Conservation (phyloP, 345 rosid genomes). For the Lepidium africanum region DNA sequence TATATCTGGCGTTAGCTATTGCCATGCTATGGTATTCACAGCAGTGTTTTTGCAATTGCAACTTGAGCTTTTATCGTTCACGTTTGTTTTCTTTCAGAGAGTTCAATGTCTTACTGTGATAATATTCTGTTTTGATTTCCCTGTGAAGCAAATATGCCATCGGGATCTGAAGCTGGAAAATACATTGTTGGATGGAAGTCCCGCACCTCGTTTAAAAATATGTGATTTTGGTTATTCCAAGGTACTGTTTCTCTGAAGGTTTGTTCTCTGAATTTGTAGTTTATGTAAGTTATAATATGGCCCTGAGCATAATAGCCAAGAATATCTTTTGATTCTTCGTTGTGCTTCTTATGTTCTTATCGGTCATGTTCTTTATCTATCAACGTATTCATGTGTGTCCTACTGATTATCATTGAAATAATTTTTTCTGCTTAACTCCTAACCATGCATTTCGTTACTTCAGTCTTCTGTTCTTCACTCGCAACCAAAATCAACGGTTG, state of each 20-base stretch:
- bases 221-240: slow-evolving; percentile 98
- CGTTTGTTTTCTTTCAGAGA: neutral
- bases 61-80: neutral
- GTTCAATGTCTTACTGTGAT: neutral
- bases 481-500: slow-evolving; percentile 93
- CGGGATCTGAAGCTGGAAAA: slow-evolving; percentile 89
- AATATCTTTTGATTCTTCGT: neutral
- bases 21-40: slow-evolving; percentile 80
- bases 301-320: neutral
- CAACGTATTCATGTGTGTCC: neutral
- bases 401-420: neutral
- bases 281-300: neutral
- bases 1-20: slow-evolving; percentile 88
- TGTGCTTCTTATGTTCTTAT: neutral
- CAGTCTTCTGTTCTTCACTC: slow-evolving; percentile 96
- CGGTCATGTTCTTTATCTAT: neutral
- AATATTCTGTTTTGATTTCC: neutral
- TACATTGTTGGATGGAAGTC: slow-evolving; percentile 88
- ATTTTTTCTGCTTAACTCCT: neutral
- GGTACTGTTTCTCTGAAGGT: slow-evolving; percentile 39
- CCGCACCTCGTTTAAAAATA: slow-evolving; percentile 86
- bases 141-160: slow-evolving; percentile 87
- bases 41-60: neutral
- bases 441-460: neutral
- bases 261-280: slow-evolving; percentile 10